Conservation (phyloP, 371 early-diverging fungal genomes). For the Mucor sp. region DNA sequence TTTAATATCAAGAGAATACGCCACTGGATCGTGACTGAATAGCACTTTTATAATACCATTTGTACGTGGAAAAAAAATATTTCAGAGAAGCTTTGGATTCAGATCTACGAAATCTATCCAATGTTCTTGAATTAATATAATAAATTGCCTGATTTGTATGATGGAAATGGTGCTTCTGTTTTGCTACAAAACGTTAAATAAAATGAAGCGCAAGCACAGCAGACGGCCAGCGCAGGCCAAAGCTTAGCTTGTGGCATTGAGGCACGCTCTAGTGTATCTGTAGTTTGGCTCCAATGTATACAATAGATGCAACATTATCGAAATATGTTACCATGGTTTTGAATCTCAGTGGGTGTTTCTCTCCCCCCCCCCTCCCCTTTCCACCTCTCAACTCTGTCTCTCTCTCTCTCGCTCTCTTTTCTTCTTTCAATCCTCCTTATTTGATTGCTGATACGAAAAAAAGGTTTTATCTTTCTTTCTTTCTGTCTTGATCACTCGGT, state of each 20-base stretch:
- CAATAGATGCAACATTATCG: not conserved
- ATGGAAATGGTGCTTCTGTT: not conserved
- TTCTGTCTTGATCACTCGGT: not conserved
- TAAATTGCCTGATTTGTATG: conserved; percentile 1
- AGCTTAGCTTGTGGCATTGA: too few relatives aligned
- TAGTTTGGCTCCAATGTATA: not conserved
- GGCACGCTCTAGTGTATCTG: not conserved
- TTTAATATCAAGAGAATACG: not conserved
- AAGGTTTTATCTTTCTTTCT: not conserved
- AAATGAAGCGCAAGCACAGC: not conserved
- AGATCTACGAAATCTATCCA: conserved; percentile 1
- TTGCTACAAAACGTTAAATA: not conserved
- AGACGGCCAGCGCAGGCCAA: too few relatives aligned
- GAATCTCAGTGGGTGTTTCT: not conserved
- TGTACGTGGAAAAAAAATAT: not conserved
- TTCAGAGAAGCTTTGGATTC: not conserved
- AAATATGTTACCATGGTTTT: conserved; percentile 1
- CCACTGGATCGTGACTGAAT: not conserved
- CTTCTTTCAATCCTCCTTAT: not conserved
- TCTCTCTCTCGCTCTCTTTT: too few relatives aligned
- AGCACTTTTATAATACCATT: not conserved
- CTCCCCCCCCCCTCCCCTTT: not conserved
- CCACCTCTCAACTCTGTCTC: not conserved
- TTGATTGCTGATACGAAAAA: not conserved
- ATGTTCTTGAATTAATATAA: not conserved